Base-by-base conservation (phyloP, 225 moss, liverwort and hornwort species). In the Takakia lepidozioides region DNA sequence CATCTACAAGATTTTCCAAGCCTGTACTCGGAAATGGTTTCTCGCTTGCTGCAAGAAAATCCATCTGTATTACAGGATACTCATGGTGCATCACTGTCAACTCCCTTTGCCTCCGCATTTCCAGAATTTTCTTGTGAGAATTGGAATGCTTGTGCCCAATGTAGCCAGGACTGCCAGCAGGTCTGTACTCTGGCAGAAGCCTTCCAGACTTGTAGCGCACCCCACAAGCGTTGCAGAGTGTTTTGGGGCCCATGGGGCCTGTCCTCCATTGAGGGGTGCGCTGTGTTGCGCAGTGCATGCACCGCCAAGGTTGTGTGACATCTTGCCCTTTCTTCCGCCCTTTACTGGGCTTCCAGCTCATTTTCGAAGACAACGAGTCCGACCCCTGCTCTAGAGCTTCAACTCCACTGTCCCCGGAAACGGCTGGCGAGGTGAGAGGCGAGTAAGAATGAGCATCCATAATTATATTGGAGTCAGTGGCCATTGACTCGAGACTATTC, bases 241-340 rank as follows among this genome's bases (percentile, higher is more conserved):
- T 98, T 66, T 98, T 98, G 16, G 95, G 95, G 1, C 95, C 95
- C 95, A 87, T 78, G 10, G 95, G 95, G 18, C 95, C 95, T 18
- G 91, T 90, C 52, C 95, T 72, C 95, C 95, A 98, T 54, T 98
- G 95, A 16, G 95, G 95, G 3, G 95, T 98, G 16, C 90, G 82
- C 84, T 91, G 91, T 0, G 90, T 98, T 19, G 82, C 81, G 43
- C 95, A 98, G 4, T 98, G 95, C 80, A 85, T 59, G 40, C 95
- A 91, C 38, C 95, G 74, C 95, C 87, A 87, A 2, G 90, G 71
- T 64, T 90, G 82, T 0, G 74, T 48, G 3, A 63, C 74, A 56
- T 85, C 88, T 55, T 76, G 88, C 18, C 48, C 63, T 36, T 84
- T 82, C 70, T 86, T 82, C 38, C 73, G 69, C n/a, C 62, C 73